Conservation (phyloP, 1,284 basidiomycete genomes). For the Sporisorium exsertum region DNA sequence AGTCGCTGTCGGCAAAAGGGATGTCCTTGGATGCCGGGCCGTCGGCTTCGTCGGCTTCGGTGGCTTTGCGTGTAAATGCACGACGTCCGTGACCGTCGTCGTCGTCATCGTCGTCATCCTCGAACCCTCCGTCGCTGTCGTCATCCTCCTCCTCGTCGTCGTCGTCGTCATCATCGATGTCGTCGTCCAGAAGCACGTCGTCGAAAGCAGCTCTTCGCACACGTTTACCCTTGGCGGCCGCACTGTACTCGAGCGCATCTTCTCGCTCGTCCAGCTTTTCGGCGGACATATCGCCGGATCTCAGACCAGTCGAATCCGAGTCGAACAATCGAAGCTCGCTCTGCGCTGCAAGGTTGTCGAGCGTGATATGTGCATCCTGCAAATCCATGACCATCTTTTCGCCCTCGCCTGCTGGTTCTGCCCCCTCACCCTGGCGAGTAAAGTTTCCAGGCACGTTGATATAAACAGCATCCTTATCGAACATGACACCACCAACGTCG, state of each 20-base stretch:
- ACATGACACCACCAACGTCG: conserved; percentile 94
- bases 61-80: conserved; percentile 28
- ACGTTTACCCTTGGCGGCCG: conserved; percentile 34
- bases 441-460: conserved; percentile 97
- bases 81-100: conserved; percentile 24
- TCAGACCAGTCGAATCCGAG: conserved; percentile 73
- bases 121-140: conserved; percentile 54
- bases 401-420: conserved; percentile 79
- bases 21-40: conserved; percentile 52
- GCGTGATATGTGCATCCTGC: conserved; percentile 84
- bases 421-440: conserved; percentile 74
- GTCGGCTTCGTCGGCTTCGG: conserved; percentile 33
- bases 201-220: conserved; percentile 61
- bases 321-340: conserved; percentile 88
- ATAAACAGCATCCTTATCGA: conserved; percentile 98
- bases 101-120: conserved; percentile 50
- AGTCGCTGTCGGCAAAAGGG: conserved; percentile 68
- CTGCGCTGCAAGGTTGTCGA: conserved; percentile 84
- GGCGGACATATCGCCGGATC: conserved; percentile 14
- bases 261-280: conserved; percentile 11
- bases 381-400: conserved; percentile 97
- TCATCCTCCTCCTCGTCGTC: conserved; percentile 57
- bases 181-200: conserved; percentile 66
- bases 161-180: conserved; percentile 59
- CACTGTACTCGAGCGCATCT: conserved; percentile 10